Base-by-base conservation (phyloP, 768 basidiomycete species). In the Rubroboletus pulcherrimus region DNA sequence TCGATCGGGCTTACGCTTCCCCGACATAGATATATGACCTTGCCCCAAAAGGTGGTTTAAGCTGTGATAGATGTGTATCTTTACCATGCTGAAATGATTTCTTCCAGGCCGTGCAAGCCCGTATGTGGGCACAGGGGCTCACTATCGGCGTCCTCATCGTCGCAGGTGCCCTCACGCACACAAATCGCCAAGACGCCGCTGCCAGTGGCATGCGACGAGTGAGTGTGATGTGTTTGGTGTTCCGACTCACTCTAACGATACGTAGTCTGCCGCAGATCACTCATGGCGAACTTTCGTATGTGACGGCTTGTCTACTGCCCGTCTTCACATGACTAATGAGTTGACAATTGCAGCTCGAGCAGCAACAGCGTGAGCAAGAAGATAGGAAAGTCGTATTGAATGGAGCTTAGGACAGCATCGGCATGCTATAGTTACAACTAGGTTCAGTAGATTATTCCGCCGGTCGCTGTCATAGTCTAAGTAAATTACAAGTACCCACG, bases 101-200 rank as follows among this genome's bases (percentile, higher is more conserved):
- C 15, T 79, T 81, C 55, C 39, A 77, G 78, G 74, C 90, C 29
- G 90, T 93, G 4, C 90, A 92, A 70, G 89, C 86, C 33, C 88
- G 90, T 80, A 87, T 91, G 86, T 91, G 89, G 89, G 89, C 89
- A 4, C 89, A 92, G 60, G 89, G 87, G 4, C 68, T 91, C 54
- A 92, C 89, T 0, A 83, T 92, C 43, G 88, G 87, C 37, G 76
- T 91, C 26, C 71, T 91, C 30, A 77, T 90, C 53, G 85, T 73
- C 4, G 88, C 89, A 14, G 89, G 87, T 59, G 81, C 82, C 6
- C 71, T 91, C 29, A 84, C 86, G 3, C 82, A 83, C 30, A 65
- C 73, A 35, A 75, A 74, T 53, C 77, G 79, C 6, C 67, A 74
- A 15, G 77, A 77, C 10, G 70, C 72, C 4, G 77, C 76, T 0